Conservation (phyloP, 2,329 filamentous ascomycete genomes). For the Penicillium sp. region DNA sequence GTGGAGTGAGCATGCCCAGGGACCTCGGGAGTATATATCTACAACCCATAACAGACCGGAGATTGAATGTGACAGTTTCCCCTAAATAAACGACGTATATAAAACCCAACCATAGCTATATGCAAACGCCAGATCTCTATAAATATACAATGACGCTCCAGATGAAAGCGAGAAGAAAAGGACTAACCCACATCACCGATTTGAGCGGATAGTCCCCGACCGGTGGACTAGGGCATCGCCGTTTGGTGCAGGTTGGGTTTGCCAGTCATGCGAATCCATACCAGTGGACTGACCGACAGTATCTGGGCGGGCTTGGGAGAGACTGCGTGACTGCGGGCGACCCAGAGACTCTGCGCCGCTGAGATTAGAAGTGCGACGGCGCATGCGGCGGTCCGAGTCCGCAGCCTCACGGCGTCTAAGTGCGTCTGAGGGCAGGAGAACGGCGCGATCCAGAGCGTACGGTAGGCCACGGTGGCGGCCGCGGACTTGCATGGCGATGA, state of each 20-base stretch:
- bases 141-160: conserved; percentile 12
- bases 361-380: conserved; percentile 37
- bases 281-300: conserved; percentile 21
- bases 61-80: no score
- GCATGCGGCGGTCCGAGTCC: conserved; percentile 49
- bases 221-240: conserved; percentile 27
- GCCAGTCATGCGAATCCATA: conserved; percentile 26
- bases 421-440: conserved; percentile 65
- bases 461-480: conserved; percentile 64
- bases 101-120: not conserved
- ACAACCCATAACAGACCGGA: no score
- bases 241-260: conserved; percentile 14
- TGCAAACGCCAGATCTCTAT: conserved; percentile 13
- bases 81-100: no score
- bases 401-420: conserved; percentile 59
- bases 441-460: conserved; percentile 67
- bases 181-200: not conserved
- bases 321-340: conserved; percentile 21
- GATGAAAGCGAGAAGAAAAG: not conserved
- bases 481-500: conserved; percentile 65
- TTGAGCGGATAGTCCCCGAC: conserved; percentile 30
- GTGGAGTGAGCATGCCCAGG: no score
- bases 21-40: no score
- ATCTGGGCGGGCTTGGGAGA: conserved; percentile 25
- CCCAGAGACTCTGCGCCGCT: conserved; percentile 30